Evolutionary conservation across 2,329 filamentous ascomycete species (phyloP), one percentile per base, ranked within the genome.

Genomic region (Keithomyces neogunnii): DNA sequence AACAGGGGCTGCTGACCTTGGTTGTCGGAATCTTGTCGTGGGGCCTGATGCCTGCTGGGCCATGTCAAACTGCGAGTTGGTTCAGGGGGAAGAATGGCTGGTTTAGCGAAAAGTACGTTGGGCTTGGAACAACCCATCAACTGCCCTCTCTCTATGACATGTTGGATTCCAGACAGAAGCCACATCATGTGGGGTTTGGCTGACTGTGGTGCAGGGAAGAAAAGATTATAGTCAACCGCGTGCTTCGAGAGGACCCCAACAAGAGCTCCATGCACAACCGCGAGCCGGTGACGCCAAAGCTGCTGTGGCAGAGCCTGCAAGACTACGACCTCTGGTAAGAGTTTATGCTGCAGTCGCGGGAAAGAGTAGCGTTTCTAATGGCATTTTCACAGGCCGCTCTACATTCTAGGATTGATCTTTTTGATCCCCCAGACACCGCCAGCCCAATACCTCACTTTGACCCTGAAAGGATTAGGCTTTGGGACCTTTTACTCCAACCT

Each of bases 181-280:
- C 19, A 19, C 19, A 19, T 19, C 19, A 19, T 19, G 19, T 19
- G 19, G 19, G 19, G 19, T 19, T 19, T 19, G 19, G 4, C 46
- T 48, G 31, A 48, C 46, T 7, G 33, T 11, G 6, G 33, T 48
- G 9, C 10, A 57, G 54, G 4, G 78, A 82, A 57, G 73, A 80
- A 53, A 65, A 67, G 30, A 82, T 83, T 50, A 70, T 82, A 3
- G 77, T 81, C 29, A 83, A 82, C 55, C 70, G 81, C 2, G 62
- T 71, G 10, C 61, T 71, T 32, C 72, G 80, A 2, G 80, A 84
- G 47, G 80, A 82, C 50, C 79, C 78, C 0, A 70, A 69, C 48
- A 81, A 81, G 58, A 76, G 76, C 35, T 75, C 77, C 54, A 81
- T 84, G 76, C 75, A 81, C 60, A 82, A 82, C 56, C 72, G 78